phyloP scores from a whole-genome alignment of 306 rosid species.

The Casuarina cunninghamiana region DNA sequence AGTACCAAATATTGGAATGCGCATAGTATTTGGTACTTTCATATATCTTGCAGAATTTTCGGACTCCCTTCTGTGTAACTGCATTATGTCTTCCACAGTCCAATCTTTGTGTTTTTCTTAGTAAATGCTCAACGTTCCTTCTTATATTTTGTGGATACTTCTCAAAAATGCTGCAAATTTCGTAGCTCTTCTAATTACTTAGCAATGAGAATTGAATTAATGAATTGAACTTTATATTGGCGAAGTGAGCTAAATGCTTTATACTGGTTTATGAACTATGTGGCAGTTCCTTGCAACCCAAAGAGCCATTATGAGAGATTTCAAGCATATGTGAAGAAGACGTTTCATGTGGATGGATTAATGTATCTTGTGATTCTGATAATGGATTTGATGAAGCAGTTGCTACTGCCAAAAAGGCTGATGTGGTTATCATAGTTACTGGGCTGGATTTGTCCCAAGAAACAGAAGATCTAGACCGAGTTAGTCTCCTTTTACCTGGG shows the following conservation, averaged over 20 bases:
- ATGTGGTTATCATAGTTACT: constrained; percentile 62
- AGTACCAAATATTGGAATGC: no score
- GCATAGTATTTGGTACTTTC: background rate
- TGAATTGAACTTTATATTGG: background rate
- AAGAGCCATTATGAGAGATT: constrained; percentile 57
- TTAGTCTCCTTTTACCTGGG: constrained; percentile 88
- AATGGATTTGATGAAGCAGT: constrained; percentile 64
- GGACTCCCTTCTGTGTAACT: background rate
- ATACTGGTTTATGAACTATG: constrained; percentile 19
- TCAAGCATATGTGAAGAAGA: constrained; percentile 37
- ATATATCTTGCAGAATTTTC: background rate
- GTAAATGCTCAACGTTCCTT: background rate
- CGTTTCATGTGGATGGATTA: constrained; percentile 52
- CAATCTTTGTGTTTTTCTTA: background rate
- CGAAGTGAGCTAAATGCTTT: background rate
- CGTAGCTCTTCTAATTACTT: background rate
- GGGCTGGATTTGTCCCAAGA: constrained; percentile 73
- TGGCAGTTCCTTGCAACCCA: constrained; percentile 81
- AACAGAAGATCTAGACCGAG: constrained; percentile 79
- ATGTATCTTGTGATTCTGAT: constrained; percentile 63
- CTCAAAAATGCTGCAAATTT: background rate
- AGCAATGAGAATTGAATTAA: background rate
- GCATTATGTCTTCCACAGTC: background rate
- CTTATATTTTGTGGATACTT: background rate
- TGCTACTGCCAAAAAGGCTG: constrained; percentile 52